A percentile compares a stretch with the other conserved stretches of the same genome.
Conservation (phyloP, 108 stramenopile genomes). For the Mayamaea pseudoterrestris region DNA sequence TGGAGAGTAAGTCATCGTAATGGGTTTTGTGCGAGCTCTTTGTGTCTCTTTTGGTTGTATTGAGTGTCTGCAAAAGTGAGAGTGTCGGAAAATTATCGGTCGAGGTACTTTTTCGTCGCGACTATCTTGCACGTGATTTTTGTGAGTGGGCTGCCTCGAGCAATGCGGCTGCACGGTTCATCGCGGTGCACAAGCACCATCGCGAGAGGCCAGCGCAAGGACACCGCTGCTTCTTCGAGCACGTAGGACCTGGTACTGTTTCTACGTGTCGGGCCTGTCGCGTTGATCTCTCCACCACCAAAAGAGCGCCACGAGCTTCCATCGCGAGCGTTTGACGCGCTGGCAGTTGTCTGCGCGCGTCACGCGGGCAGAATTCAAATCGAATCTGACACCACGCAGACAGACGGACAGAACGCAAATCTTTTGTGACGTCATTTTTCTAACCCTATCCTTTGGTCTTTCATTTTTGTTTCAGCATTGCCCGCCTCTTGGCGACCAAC, state of each 20-base stretch:
- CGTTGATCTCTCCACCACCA: no score
- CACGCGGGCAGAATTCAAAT: no score
- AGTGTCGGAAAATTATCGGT: not conserved
- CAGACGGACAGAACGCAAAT: no score
- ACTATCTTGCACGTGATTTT: not conserved
- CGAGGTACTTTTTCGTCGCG: constrained; percentile 9
- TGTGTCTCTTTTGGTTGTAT: constrained; percentile 4
- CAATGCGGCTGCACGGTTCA: not conserved
- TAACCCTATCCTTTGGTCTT: no score
- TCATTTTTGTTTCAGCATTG: constrained; percentile 9
- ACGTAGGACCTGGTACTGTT: constrained; percentile 13
- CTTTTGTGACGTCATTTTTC: no score
- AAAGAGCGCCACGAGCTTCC: no score
- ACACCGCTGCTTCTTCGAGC: constrained; percentile 1
- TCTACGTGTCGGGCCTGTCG: constrained; percentile 11
- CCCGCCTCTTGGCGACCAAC: constrained; percentile 47
- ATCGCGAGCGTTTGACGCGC: no score
- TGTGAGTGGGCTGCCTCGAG: not conserved
- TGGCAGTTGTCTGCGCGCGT: no score
- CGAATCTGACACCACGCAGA: no score
- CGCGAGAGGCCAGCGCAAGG: constrained; percentile 10
- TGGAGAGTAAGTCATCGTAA: constrained; percentile 71
- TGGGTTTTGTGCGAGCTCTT: not conserved
- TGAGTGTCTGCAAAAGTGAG: not conserved
- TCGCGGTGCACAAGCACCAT: constrained; percentile 3